Base-by-base conservation (phyloP, 805 yeast genomes). In the Candida insectorum region DNA sequence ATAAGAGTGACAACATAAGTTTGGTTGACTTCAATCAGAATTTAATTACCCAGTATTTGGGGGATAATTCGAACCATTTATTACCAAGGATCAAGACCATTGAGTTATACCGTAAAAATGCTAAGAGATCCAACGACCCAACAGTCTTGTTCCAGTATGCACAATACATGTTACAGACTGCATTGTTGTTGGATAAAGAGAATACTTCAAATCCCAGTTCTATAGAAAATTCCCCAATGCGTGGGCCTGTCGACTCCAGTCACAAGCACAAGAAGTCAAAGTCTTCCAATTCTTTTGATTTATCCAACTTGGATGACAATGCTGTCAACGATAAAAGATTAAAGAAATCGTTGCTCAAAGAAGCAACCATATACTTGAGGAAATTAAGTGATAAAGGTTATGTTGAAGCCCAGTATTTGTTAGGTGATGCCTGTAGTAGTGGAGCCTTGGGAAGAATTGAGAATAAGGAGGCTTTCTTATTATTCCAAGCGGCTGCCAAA, bases 401-500 rank as follows among this genome's bases (percentile, higher is more conserved):
- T 47, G 71, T 81, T 1, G 96, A 91, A 33, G 95, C 97, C 0
- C 97, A 93, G 56, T 93, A 91, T 52, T 68, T 89, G 17, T 62
- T 93, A 19, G 98, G 80, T n/a, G 97, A 91, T 58, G 88, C 91
- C 0, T 81, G 81, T 56, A 74, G 89, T 9, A 79, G 91, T 2
- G 95, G 95, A 3, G 86, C 85, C 0, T 70, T 88, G 36, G 93
- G 89, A 1, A 85, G 83, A 54, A 67, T 81, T 8, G 95, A 89
- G 32, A 72, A 81, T 47, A 77, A 73, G 43, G 89, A 85, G 44
- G 83, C 97, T 2, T 81, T 86, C 47, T 46, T 57, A 2, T 71
- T 85, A 36, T 93, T 93, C 55, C 88, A 82, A 52, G 67, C 85
- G 22, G 96, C 97, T 5, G 96, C 96, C 3, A 91, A 93, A 54